Evolutionary conservation across 2,329 filamentous ascomycete genomes (phyloP), one percentile per base, ranked within the genome.

Genomic region (Fusarium pilosicola): DNA sequence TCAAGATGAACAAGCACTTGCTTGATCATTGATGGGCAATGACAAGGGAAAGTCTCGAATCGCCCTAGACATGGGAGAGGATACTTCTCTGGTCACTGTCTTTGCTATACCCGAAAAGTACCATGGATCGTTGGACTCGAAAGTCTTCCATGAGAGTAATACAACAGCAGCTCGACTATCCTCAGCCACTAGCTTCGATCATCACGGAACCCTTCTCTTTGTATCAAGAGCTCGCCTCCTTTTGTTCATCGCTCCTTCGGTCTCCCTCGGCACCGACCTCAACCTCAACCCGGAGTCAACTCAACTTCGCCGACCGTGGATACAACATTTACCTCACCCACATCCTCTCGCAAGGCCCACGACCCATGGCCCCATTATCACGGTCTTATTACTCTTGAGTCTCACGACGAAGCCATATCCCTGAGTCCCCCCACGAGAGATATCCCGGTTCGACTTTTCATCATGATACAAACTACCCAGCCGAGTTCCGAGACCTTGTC

Each of bases 321-420:
- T n/a, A 49, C 51, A 57, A 24, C 44, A 75, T 74, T 76, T 75
- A 38, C 73, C 67, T 73, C 74, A 72, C 42, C 44, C 56, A 49
- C 45, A 34, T 44, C 59, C 45, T 34, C 54, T 58, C 62, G 38
- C 64, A 72, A 57, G 64, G 61, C 36, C 13, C 68, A 62, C 26
- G 57, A 32, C 55, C 55, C 39, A 56, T 76, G 57, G 62, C 36
- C 74, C 75, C 76, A 70, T 75, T 57, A 65, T 26, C 60, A 62
- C 62, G 63, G 70, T 64, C 62, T 28, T 48, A 34, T 64, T 65
- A 15, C 45, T 59, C 54, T 39, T 66, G 34, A 62, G 48, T 65
- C 64, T 69, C 58, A 63, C 59, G 65, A 75, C 54, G 55, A 66
- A 63, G 32, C 45, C 15, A 34, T 57, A 42, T 70, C 36, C 41